Evolutionary conservation across 345 rosid species (phyloP).

Genomic region (Mercurialis annua): DNA sequence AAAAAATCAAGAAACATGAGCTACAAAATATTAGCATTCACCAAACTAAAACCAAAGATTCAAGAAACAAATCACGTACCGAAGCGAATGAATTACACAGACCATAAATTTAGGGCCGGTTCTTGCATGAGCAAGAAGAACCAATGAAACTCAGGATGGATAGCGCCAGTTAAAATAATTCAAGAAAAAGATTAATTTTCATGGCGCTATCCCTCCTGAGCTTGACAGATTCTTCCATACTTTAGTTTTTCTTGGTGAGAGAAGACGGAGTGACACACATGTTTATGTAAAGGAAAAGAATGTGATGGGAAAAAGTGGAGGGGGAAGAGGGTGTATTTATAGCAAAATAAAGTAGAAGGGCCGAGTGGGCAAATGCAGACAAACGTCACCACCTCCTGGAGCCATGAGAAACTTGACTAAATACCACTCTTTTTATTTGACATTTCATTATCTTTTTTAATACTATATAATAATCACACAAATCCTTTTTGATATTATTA

Average conservation of each 20-base stretch:
- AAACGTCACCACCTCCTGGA: slow-evolving; percentile 28
- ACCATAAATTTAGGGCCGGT: background rate
- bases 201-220: slow-evolving; percentile 94
- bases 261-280: background rate
- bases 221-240: slow-evolving; percentile 64
- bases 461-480: background rate
- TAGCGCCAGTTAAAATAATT: slow-evolving; percentile 39
- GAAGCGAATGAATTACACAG: too few relatives aligned
- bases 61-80: too few relatives aligned
- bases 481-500: too few relatives aligned
- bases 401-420: slow-evolving; percentile 28
- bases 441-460: background rate
- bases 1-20: background rate
- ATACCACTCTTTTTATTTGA: background rate
- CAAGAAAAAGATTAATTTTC: background rate
- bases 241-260: background rate
- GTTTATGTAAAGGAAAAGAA: background rate
- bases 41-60: too few relatives aligned
- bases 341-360: slow-evolving; percentile 25
- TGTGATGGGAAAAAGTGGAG: background rate
- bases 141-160: slow-evolving; percentile 82
- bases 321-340: slow-evolving; percentile 27
- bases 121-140: slow-evolving; percentile 39
- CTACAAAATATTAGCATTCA: too few relatives aligned
- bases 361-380: slow-evolving; percentile 13